phyloP scores from a whole-genome alignment of 202 grass and related monocot species.

The Schoenoplectus tabernaemontani region DNA sequence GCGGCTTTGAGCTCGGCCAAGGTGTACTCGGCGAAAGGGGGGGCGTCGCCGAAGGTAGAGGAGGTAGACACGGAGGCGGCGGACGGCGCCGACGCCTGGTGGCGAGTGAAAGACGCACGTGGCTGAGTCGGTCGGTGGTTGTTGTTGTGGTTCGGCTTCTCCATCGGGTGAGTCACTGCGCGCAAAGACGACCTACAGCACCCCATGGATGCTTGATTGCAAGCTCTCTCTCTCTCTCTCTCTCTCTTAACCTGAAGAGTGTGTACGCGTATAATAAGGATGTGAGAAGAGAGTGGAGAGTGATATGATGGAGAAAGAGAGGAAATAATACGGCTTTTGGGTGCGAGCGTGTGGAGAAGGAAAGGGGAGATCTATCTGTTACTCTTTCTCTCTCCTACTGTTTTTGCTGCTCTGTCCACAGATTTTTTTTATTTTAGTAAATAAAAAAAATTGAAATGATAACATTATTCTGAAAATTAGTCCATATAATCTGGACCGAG shows the following conservation, averaged over 20 bases:
- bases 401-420: not conserved
- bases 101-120: slow-evolving; percentile 30
- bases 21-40: slow-evolving; percentile 56
- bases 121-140: slow-evolving; percentile 2
- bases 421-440: too few relatives aligned
- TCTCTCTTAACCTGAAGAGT: not conserved
- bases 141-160: slow-evolving; percentile 32
- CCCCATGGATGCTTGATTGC: slow-evolving; percentile 26
- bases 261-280: not conserved
- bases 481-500: too few relatives aligned
- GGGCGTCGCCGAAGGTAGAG: slow-evolving; percentile 5
- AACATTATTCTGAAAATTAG: too few relatives aligned
- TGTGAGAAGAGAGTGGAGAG: not conserved
- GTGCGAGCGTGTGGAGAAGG: slow-evolving; percentile 20
- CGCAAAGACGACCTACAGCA: slow-evolving; percentile 56
- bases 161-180: slow-evolving; percentile 29
- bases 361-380: slow-evolving; percentile 15
- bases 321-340: slow-evolving; percentile 22
- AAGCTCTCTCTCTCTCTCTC: not conserved
- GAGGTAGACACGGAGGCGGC: not conserved
- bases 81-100: slow-evolving; percentile 9
- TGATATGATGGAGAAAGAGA: not conserved
- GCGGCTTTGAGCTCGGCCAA: slow-evolving; percentile 57
- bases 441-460: too few relatives aligned
- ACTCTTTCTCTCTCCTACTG: not conserved